These are phyloP conservation scores for Boletus sp. DNA, from an alignment of 768 basidiomycete species.

Conservation along the genomic window DNA sequence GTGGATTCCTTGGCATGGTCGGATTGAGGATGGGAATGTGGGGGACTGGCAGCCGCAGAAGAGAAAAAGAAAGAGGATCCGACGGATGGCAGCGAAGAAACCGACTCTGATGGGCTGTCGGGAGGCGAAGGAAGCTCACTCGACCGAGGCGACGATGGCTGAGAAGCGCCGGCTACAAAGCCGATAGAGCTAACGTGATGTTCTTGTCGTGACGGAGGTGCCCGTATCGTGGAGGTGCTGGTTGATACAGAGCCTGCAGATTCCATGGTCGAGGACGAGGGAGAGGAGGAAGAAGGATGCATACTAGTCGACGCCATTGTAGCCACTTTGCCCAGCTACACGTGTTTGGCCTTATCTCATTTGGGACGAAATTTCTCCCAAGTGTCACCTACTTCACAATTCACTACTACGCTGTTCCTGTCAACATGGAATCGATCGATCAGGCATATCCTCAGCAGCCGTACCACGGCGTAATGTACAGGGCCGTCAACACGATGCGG, in stretches of 20 bases:
- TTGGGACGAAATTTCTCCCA: not conserved
- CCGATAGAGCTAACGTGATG: not conserved
- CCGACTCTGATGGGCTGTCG: constrained; percentile 59
- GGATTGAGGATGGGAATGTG: constrained; percentile 44
- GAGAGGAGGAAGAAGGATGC: not conserved
- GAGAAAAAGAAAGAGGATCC: constrained; percentile 78
- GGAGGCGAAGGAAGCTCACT: constrained; percentile 55
- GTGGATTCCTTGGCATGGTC: constrained; percentile 39
- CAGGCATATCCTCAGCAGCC: not conserved
- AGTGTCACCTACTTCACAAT: not conserved
- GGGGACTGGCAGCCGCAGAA: constrained; percentile 65
- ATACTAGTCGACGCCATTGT: not conserved
- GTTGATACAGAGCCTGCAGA: constrained; percentile 21
- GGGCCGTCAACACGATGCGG: not conserved
- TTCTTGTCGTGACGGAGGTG: constrained; percentile 27
- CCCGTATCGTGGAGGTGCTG: constrained; percentile 41
- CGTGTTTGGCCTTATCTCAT: constrained; percentile 28
- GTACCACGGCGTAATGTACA: not conserved
- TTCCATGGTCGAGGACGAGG: constrained; percentile 25
- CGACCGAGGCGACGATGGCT: constrained; percentile 47
- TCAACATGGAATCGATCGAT: not conserved
- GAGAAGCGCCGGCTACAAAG: constrained; percentile 28
- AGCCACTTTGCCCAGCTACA: constrained; percentile 24
- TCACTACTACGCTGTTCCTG: not conserved
- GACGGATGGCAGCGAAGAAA: constrained; percentile 70